A percentile compares a stretch with the other conserved stretches of the same genome.
These are phyloP conservation scores for Aspergillus pseudonomiae DNA, from an alignment of 2,329 filamentous ascomycete species.

Conservation along the genomic window DNA sequence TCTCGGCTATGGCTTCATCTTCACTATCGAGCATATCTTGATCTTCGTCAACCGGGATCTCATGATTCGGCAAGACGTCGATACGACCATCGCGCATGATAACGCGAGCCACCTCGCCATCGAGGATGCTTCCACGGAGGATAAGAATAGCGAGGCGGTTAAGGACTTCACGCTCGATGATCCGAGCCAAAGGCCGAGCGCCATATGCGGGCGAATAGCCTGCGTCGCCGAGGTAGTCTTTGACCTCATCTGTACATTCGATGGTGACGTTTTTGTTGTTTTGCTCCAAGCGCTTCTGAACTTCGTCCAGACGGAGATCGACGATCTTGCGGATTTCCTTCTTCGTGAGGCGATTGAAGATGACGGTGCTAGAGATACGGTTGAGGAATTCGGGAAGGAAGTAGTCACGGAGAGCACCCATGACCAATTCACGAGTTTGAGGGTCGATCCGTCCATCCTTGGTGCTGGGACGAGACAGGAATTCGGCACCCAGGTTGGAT, in stretches of 20 bases:
- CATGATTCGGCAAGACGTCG: constrained; percentile 81
- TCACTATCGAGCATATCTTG: constrained; percentile 75
- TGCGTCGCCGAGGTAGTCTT: constrained; percentile 86
- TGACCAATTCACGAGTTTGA: constrained; percentile 84
- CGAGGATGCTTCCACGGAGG: constrained; percentile 77
- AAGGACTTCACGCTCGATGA: constrained; percentile 97
- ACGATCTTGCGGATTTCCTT: constrained; percentile 94
- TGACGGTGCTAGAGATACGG: constrained; percentile 92
- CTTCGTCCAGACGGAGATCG: constrained; percentile 82
- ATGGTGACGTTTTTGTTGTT: constrained; percentile 89
- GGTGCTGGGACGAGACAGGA: constrained; percentile 75
- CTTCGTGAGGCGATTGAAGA: constrained; percentile 95
- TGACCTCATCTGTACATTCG: constrained; percentile 78
- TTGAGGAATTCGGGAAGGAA: constrained; percentile 99
- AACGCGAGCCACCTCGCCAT: constrained; percentile 82
- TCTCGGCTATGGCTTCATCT: constrained; percentile 75
- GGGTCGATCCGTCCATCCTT: constrained; percentile 84
- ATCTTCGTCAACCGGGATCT: constrained; percentile 64
- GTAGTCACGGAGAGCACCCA: constrained; percentile 87
- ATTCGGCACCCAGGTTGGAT: constrained; percentile 94
- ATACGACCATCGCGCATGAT: constrained; percentile 80
- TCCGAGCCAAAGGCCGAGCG: constrained; percentile 79
- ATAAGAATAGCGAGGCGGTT: constrained; percentile 92
- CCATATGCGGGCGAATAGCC: constrained; percentile 97
- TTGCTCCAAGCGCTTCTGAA: constrained; percentile 83